These are phyloP conservation scores for Trametes cingulata DNA, from an alignment of 768 basidiomycete genomes.

Conservation along the genomic window DNA sequence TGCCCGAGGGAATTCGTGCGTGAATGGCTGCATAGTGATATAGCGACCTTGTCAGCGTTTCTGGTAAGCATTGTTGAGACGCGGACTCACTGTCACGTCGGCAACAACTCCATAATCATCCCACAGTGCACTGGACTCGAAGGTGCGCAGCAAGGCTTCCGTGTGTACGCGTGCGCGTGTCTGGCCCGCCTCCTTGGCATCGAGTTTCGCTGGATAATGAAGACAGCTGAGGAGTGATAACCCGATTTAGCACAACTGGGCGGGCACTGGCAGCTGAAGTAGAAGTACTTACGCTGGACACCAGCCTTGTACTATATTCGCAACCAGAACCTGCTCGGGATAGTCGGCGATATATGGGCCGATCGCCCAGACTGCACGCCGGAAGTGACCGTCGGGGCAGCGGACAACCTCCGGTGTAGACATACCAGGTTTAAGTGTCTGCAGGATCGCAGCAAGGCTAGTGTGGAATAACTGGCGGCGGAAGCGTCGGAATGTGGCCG, in stretches of 20 bases:
- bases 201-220: slow-evolving; percentile 1
- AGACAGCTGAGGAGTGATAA: neutral
- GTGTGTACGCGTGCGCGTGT: neutral
- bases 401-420: slow-evolving; percentile 9
- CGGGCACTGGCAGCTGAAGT: neutral
- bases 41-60: too few relatives aligned
- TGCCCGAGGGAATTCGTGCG: slow-evolving; percentile 21
- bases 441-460: slow-evolving; percentile 13
- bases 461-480: slow-evolving; percentile 18
- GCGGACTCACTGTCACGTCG: neutral
- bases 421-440: slow-evolving; percentile 17
- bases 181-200: neutral
- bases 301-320: slow-evolving; percentile 22
- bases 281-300: slow-evolving; percentile 15
- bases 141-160: neutral
- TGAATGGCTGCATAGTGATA: slow-evolving; percentile 10
- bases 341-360: slow-evolving; percentile 28
- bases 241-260: too few relatives aligned
- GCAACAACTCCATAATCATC: neutral
- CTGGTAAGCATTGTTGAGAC: too few relatives aligned
- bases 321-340: slow-evolving; percentile 20
- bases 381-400: slow-evolving; percentile 21
- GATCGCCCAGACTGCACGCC: slow-evolving; percentile 15
- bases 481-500: slow-evolving; percentile 8
- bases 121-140: neutral